These are phyloP conservation scores for Parsonsia alboflavescens DNA, from an alignment of 257 asterid genomes.

Conservation along the genomic window DNA sequence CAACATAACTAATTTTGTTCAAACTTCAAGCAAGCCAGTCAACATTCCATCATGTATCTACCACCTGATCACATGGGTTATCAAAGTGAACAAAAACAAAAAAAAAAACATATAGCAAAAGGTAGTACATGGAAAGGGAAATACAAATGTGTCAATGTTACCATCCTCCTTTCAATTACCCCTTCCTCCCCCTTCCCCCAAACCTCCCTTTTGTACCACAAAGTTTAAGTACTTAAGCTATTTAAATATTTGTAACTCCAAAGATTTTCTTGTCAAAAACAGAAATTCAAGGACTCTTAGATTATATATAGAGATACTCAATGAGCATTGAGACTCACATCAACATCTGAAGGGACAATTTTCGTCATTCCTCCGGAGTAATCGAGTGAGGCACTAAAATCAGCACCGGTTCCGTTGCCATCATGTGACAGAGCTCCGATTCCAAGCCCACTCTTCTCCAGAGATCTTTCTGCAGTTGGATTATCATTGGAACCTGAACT, in stretches of 20 bases:
- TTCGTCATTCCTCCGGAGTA: constrained; percentile 65
- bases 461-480: constrained; percentile 32
- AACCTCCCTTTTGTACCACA: not conserved
- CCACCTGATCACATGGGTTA: too few relatives aligned
- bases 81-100: too few relatives aligned
- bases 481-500: constrained; percentile 61
- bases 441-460: constrained; percentile 31
- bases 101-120: too few relatives aligned
- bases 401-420: constrained; percentile 33
- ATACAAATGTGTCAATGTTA: too few relatives aligned
- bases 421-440: constrained; percentile 43
- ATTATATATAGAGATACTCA: constrained; percentile 3
- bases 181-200: not conserved
- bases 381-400: constrained; percentile 51
- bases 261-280: not conserved
- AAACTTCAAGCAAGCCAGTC: not conserved
- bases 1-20: not conserved
- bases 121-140: too few relatives aligned
- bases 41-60: not conserved
- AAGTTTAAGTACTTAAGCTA: not conserved
- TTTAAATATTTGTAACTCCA: not conserved
- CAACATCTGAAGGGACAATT: constrained; percentile 74
- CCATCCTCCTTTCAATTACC: not conserved
- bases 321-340: constrained; percentile 42
- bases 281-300: too few relatives aligned